phyloP scores from a whole-genome alignment of 805 yeast genomes.

The Kuraishia ogatae region DNA sequence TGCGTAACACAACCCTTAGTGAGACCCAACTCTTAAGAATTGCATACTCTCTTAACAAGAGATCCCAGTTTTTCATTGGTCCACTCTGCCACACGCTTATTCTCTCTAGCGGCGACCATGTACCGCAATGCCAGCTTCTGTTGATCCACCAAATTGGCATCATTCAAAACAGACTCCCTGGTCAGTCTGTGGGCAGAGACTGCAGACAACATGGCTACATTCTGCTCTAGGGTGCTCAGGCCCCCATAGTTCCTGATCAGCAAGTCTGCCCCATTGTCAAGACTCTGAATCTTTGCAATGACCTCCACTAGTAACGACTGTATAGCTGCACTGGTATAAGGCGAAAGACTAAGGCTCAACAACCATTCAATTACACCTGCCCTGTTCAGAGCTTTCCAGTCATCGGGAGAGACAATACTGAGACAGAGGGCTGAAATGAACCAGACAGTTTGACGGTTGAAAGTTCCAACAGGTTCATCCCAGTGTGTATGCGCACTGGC shows the following conservation, averaged over 20 bases:
- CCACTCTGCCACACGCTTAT: slow-evolving; percentile 1
- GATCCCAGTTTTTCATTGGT: background rate
- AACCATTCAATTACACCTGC: slow-evolving; percentile 63
- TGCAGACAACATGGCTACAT: background rate
- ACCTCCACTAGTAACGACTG: slow-evolving; percentile 31
- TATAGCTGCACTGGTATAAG: slow-evolving; percentile 33
- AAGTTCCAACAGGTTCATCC: slow-evolving; percentile 31
- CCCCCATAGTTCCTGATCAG: background rate
- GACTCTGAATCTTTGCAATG: slow-evolving; percentile 29
- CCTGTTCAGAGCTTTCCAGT: slow-evolving; percentile 42
- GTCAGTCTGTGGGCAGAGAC: background rate
- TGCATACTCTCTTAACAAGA: background rate
- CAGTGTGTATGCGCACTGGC: slow-evolving; percentile 16
- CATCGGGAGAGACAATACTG: slow-evolving; percentile 40
- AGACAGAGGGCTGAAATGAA: slow-evolving; percentile 37
- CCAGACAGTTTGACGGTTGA: slow-evolving; percentile 61
- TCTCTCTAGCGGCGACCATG: background rate
- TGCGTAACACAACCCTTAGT: background rate
- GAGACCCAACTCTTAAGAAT: background rate
- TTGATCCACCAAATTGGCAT: background rate
- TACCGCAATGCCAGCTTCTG: slow-evolving; percentile 1
- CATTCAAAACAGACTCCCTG: background rate
- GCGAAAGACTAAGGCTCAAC: slow-evolving; percentile 43
- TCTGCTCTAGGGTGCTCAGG: background rate
- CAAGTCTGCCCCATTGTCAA: slow-evolving; percentile 1